Evolutionary conservation across 2,329 filamentous ascomycete genomes (phyloP).

Genomic region (Xylariaceae sp.): DNA sequence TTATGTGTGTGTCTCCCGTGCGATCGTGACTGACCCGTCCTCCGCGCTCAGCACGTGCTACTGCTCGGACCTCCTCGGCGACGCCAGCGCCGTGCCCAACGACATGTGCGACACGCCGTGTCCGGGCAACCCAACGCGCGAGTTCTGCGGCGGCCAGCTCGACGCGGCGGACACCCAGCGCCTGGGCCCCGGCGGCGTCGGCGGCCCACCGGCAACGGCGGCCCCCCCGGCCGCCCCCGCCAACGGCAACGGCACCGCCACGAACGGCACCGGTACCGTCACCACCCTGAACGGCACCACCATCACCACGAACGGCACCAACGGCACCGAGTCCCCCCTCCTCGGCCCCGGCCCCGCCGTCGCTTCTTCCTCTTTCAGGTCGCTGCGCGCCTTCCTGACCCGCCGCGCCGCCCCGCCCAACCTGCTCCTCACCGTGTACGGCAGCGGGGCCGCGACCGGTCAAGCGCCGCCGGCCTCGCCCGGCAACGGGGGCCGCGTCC

Average conservation of each 20-base stretch:
- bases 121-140: constrained; percentile 28
- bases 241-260: constrained; percentile 3
- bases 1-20: neutral
- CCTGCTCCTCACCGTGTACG: constrained; percentile 38
- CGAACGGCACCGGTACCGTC: constrained; percentile 2
- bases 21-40: neutral
- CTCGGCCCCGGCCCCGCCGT: constrained; percentile 4
- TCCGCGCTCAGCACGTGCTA: constrained; percentile 32
- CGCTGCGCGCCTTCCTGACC: constrained; percentile 12
- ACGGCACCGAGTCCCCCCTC: neutral
- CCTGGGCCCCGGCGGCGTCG: neutral
- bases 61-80: constrained; percentile 34
- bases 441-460: constrained; percentile 23
- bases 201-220: neutral
- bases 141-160: constrained; percentile 35
- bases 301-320: neutral
- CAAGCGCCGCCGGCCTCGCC: neutral
- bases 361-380: constrained; percentile 1
- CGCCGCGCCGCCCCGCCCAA: constrained; percentile 21
- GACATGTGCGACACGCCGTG: constrained; percentile 31
- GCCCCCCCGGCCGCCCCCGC: neutral
- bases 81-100: constrained; percentile 29
- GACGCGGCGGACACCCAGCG: constrained; percentile 1
- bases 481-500: constrained; percentile 1
- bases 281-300: constrained; percentile 4